Evolutionary conservation across 805 yeast species (phyloP).

Genomic region (Kregervanrija delftensis): DNA sequence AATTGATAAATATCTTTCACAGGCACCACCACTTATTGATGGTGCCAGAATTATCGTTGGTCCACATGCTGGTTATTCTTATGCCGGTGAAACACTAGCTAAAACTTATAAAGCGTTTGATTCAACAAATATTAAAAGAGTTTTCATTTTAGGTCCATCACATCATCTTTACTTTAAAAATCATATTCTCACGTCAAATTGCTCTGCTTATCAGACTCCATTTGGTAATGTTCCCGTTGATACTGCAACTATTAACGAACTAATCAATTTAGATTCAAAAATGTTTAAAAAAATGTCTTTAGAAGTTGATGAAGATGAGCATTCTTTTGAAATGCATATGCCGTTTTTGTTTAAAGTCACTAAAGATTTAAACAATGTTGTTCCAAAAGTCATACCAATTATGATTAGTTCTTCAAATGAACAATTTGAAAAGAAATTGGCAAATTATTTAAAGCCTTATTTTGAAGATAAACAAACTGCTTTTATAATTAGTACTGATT

Average conservation of each 20-base stretch:
- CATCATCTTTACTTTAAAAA: conserved; percentile 80
- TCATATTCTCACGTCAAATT: conserved; percentile 46
- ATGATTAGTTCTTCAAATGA: conserved; percentile 61
- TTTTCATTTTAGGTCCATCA: conserved; percentile 86
- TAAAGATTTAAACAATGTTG: conserved; percentile 18
- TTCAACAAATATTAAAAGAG: conserved; percentile 43
- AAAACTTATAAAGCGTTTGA: conserved; percentile 73
- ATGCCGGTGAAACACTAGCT: conserved; percentile 72
- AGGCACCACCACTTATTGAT: conserved; percentile 23
- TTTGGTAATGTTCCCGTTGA: conserved; percentile 73
- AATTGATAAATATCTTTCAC: conserved; percentile 39
- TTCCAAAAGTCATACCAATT: conserved; percentile 63
- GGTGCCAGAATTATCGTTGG: conserved; percentile 51
- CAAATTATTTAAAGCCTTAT: conserved; percentile 43
- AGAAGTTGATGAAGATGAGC: conserved; percentile 74
- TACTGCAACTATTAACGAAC: conserved; percentile 30
- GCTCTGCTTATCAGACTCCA: conserved; percentile 66
- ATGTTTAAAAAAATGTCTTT: conserved; percentile 50
- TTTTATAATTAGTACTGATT: conserved; percentile 81
- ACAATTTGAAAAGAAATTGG: conserved; percentile 37
- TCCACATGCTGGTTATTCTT: conserved; percentile 88
- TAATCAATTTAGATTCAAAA: conserved; percentile 30
- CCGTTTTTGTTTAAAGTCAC: conserved; percentile 60
- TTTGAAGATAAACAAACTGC: conserved; percentile 49
- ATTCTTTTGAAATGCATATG: conserved; percentile 90